Conservation (phyloP, 2,329 filamentous ascomycete species). For the Elsinoe australis region DNA sequence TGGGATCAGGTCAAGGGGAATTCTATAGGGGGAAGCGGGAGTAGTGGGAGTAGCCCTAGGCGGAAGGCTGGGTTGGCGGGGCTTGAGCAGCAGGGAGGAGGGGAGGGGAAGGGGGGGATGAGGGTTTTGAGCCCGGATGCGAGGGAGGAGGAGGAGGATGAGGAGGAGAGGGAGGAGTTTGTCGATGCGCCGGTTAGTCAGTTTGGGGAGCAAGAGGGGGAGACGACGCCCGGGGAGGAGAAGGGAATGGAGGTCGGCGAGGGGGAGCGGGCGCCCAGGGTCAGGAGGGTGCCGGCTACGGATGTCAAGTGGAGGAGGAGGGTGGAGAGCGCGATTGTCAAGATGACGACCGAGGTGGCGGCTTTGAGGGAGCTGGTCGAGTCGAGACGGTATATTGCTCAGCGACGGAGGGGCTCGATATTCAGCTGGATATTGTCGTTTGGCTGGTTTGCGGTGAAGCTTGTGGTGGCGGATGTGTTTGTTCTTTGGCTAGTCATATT, state of each 20-base stretch:
- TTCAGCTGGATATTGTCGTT: slow-evolving; percentile 65
- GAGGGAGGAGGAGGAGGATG: slow-evolving; percentile 35
- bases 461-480: slow-evolving; percentile 64
- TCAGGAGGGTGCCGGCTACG: slow-evolving; percentile 21
- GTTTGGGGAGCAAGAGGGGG: slow-evolving; percentile 19
- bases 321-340: slow-evolving; percentile 77
- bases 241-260: slow-evolving; percentile 1
- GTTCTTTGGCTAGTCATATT: slow-evolving; percentile 58
- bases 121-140: slow-evolving; percentile 70
- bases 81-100: slow-evolving; percentile 6
- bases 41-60: slow-evolving; percentile 18
- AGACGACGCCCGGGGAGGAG: no score
- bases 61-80: slow-evolving; percentile 5
- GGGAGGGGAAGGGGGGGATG: slow-evolving; percentile 21
- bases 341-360: slow-evolving; percentile 86
- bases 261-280: slow-evolving; percentile 14
- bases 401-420: slow-evolving; percentile 56
- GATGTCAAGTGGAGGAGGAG: slow-evolving; percentile 65
- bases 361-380: slow-evolving; percentile 87
- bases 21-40: slow-evolving; percentile 20
- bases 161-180: slow-evolving; percentile 32
- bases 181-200: slow-evolving; percentile 22
- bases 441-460: slow-evolving; percentile 62
- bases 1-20: slow-evolving; percentile 96
- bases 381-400: slow-evolving; percentile 62